Evolutionary conservation across 2,329 filamentous ascomycete species (phyloP).

Genomic region (Leptographium galeiforme): DNA sequence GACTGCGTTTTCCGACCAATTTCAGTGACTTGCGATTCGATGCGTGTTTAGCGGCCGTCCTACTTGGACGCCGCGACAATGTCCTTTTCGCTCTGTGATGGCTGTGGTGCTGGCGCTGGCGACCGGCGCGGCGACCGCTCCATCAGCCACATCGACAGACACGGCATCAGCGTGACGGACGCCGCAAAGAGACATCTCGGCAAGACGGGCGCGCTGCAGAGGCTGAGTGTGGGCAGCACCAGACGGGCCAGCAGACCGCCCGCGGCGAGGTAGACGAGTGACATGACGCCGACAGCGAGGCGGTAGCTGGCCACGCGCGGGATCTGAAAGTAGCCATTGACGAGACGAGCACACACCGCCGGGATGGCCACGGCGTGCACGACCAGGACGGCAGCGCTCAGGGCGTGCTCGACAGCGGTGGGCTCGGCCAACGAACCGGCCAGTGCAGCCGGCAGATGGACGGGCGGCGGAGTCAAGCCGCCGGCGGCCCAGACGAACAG

Average conservation of each 20-base stretch:
- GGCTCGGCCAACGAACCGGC: not conserved
- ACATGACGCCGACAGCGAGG: slow-evolving; percentile 17
- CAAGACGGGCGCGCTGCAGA: not conserved
- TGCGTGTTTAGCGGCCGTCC: too few species aligned
- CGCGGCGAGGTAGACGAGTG: slow-evolving; percentile 11
- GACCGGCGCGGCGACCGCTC: not conserved
- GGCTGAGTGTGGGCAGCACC: not conserved
- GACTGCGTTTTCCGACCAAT: too few species aligned
- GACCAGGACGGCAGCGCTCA: not conserved
- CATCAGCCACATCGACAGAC: slow-evolving; percentile 7
- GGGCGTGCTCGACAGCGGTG: too few species aligned
- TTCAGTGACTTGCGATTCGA: too few species aligned
- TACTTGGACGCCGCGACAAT: too few species aligned
- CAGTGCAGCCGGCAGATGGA: not conserved
- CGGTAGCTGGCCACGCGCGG: slow-evolving; percentile 17
- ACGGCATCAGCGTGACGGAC: slow-evolving; percentile 2
- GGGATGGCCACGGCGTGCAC: not conserved
- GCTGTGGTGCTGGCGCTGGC: too few species aligned
- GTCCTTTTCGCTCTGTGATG: too few species aligned
- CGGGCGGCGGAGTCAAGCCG: not conserved
- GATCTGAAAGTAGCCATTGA: slow-evolving; percentile 16
- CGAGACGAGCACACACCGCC: slow-evolving; percentile 13
- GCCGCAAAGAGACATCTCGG: not conserved
- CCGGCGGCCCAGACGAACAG: slow-evolving; percentile 16
- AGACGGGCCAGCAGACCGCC: slow-evolving; percentile 1